Conservation (phyloP, 75 land plant species). For the Chamaecyparis obtusa region DNA sequence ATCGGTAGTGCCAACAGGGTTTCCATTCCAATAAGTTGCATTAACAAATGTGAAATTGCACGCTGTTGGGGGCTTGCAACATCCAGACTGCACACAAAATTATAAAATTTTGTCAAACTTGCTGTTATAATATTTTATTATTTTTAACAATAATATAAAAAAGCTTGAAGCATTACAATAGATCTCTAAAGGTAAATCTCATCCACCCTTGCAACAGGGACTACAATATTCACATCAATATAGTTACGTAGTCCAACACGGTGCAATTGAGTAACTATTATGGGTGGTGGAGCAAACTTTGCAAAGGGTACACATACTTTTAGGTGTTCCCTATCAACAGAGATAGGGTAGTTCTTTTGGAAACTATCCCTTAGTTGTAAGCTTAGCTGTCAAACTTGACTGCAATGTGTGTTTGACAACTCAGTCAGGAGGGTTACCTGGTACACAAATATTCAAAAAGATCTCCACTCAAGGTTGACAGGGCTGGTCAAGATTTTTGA, state of each 20-base stretch:
- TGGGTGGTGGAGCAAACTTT: too few species aligned
- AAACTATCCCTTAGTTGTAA: background rate
- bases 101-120: conserved; percentile 12
- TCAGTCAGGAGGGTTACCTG: background rate
- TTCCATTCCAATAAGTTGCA: conserved; percentile 54
- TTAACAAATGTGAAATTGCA: conserved; percentile 40
- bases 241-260: background rate
- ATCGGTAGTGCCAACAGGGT: conserved; percentile 38
- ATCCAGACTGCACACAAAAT: conserved; percentile 47
- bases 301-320: too few species aligned
- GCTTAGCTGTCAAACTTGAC: background rate
- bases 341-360: background rate
- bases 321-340: background rate
- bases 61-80: conserved; percentile 66
- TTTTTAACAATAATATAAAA: background rate
- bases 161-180: background rate
- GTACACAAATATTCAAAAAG: background rate
- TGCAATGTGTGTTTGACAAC: background rate
- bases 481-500: background rate
- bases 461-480: background rate
- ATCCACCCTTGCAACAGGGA: background rate
- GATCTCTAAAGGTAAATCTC: background rate
- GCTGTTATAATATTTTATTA: background rate
- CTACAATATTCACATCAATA: background rate
- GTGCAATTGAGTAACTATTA: background rate